Evolutionary conservation across 2,329 filamentous ascomycete species (phyloP), one percentile per base, ranked within the genome.

Genomic region (Amauroascus verrucosus): DNA sequence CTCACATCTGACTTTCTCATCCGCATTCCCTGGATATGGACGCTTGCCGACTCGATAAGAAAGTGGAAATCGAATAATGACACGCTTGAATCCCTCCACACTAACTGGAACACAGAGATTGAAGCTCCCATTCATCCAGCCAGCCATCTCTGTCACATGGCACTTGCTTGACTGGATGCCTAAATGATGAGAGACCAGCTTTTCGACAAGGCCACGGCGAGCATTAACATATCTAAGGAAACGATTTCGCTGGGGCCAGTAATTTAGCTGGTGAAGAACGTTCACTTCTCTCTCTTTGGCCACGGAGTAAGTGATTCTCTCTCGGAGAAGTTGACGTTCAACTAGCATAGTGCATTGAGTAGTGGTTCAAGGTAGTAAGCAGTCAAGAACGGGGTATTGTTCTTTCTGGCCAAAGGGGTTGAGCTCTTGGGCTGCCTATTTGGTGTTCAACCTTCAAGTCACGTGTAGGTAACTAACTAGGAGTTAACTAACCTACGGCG

Each of bases 61-160:
- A 16, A 57, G 49, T 3, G 57, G 56, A 38, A 55, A 50, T 7
- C 54, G 40, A 28, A 55, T 24, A 9, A 55, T n/a, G 1, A 55
- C 24, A 11, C 33, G 43, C 20, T 55, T 38, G 13, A 32, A 18
- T 14, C n/a, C 13, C 20, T 5, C 55, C 49, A 46, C 9, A 28
- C 16, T 47, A 24, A 54, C 44, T n/a, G 45, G 51, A 37, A 70
- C 58, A 51, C 65, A 70, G 44, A 67, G 59, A 54, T 71, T 72
- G 56, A 69, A 71, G 53, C 60, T 64, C 11, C 67, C 67, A 37
- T 60, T 51, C 38, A 64, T 60, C 67, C 57, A 59, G 16, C 48
- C 16, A 14, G 53, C 30, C 6, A 30, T 30, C 13, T 48, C 56
- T 11, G 47, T 51, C n/a, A 50, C 38, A 22, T 51, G 45, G 48